phyloP scores from a whole-genome alignment of 1,139 yeast genomes.

The Protomyces inouyei region DNA sequence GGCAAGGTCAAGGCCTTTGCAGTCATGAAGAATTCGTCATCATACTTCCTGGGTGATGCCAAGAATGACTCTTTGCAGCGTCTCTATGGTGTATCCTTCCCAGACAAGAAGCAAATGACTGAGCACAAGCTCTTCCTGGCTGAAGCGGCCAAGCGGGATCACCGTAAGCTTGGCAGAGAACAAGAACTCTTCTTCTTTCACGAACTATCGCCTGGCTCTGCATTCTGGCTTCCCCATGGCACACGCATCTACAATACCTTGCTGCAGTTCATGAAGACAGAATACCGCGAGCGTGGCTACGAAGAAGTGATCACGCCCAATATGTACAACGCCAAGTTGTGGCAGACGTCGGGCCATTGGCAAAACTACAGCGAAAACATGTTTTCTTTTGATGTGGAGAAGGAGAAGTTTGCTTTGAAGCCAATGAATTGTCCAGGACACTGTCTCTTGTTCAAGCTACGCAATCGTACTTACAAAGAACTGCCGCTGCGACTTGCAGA shows the following conservation, averaged over 20 bases:
- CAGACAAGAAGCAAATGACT: slow-evolving; percentile 94
- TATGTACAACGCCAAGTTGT: slow-evolving; percentile 73
- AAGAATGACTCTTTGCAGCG: slow-evolving; percentile 93
- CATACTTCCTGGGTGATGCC: slow-evolving; percentile 93
- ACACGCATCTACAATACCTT: slow-evolving; percentile 76
- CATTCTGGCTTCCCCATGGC: slow-evolving; percentile 85
- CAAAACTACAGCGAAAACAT: slow-evolving; percentile 89
- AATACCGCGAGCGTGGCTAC: slow-evolving; percentile 76
- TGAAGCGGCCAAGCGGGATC: slow-evolving; percentile 97
- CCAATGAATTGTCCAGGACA: slow-evolving; percentile 99
- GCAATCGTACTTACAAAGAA: slow-evolving; percentile 83
- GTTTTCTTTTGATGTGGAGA: slow-evolving; percentile 48
- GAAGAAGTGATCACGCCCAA: slow-evolving; percentile 92
- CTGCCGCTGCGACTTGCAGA: slow-evolving; percentile 87
- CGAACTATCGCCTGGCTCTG: slow-evolving; percentile 93
- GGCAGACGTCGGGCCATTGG: slow-evolving; percentile 97
- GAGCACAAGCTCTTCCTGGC: slow-evolving; percentile 91
- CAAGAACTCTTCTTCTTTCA: slow-evolving; percentile 94
- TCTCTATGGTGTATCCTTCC: slow-evolving; percentile 97
- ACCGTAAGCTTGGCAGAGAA: slow-evolving; percentile 91
- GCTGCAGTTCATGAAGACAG: slow-evolving; percentile 74
- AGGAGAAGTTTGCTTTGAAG: slow-evolving; percentile 60
- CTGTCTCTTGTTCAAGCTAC: slow-evolving; percentile 74
- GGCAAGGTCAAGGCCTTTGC: slow-evolving; percentile 94
- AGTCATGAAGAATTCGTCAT: slow-evolving; percentile 89